Evolutionary conservation across 441 rosid genomes (phyloP).

Genomic region (Geranium incanum): DNA sequence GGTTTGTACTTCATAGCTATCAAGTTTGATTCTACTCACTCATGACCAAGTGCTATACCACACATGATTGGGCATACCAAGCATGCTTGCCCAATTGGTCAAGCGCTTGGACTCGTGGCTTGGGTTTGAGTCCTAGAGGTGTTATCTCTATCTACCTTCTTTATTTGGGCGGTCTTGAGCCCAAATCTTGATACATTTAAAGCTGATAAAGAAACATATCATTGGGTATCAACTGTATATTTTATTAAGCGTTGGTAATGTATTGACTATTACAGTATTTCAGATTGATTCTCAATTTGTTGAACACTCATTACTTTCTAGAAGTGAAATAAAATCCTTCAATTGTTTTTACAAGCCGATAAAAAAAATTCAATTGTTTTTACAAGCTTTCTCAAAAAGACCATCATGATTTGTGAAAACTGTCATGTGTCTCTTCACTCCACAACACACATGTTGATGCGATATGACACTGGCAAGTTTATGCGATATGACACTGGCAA

Average conservation of each 20-base stretch:
- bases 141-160: no score
- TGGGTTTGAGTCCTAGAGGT: no score
- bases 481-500: no score
- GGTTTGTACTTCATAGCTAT: conserved; percentile 36
- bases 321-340: conserved; percentile 11
- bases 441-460: background rate
- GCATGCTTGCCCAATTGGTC: no score
- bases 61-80: background rate
- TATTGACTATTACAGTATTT: conserved; percentile 7
- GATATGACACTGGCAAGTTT: background rate
- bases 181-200: no score
- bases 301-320: background rate
- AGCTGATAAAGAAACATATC: no score
- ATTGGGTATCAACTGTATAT: background rate
- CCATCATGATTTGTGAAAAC: conserved; percentile 3
- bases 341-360: conserved; percentile 1
- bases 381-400: background rate
- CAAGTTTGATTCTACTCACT: conserved; percentile 5
- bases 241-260: background rate
- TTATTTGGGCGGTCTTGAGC: no score
- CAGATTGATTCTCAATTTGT: background rate
- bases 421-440: background rate
- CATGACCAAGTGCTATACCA: background rate
- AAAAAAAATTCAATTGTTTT: conserved; percentile 10
- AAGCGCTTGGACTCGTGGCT: no score